phyloP scores from a whole-genome alignment of 176 grass and related monocot genomes.

The Canna indica region DNA sequence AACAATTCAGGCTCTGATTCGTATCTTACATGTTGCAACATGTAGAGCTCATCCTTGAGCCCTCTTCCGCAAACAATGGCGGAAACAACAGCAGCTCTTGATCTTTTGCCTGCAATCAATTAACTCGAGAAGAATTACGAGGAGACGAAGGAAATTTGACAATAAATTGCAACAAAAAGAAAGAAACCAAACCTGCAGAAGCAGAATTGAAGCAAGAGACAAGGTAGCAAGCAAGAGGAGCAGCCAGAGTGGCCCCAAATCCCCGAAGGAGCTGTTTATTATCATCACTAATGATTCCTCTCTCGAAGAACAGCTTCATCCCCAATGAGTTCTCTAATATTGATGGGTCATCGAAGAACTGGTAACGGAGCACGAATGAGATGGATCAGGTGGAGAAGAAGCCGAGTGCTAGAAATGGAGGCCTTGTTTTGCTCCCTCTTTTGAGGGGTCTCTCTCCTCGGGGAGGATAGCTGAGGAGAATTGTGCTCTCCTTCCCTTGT shows the following conservation, averaged over 20 bases:
- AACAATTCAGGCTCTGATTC: background rate
- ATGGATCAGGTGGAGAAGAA: no score
- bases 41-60: background rate
- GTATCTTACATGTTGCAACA: background rate
- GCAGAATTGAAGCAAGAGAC: background rate
- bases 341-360: background rate
- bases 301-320: background rate
- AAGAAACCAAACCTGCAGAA: background rate
- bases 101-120: background rate
- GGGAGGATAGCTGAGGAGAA: no score
- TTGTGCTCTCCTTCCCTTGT: no score
- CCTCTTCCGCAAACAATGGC: background rate
- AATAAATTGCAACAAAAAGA: background rate
- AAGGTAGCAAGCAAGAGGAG: conserved; percentile 3
- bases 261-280: background rate
- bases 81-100: background rate
- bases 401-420: no score
- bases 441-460: no score
- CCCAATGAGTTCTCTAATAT: background rate
- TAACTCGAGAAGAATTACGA: background rate
- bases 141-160: background rate
- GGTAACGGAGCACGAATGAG: background rate
- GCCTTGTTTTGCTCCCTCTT: no score
- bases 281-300: background rate
- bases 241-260: background rate